Evolutionary conservation across 192 early-diverging fungal genomes (phyloP).

Genomic region (Kickxella alabastrina): DNA sequence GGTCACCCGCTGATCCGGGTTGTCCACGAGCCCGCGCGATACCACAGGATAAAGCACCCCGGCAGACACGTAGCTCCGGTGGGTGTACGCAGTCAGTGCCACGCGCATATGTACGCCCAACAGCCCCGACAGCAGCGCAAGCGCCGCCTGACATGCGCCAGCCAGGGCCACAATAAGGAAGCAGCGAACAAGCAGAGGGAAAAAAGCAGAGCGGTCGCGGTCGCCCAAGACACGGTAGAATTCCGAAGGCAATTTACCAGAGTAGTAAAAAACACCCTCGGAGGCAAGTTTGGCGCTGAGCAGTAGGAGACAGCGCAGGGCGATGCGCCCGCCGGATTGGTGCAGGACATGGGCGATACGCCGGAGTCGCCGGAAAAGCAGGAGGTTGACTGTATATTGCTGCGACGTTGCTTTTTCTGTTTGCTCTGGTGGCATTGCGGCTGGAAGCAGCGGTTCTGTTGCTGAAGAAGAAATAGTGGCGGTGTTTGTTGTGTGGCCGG

Average conservation of each 20-base stretch:
- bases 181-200: slow-evolving; percentile 52
- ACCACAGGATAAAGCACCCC: slow-evolving; percentile 60
- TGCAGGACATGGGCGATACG: slow-evolving; percentile 19
- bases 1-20: slow-evolving; percentile 86
- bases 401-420: too few relatives aligned
- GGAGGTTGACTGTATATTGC: slow-evolving; percentile 28
- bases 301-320: slow-evolving; percentile 18
- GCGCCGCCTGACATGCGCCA: slow-evolving; percentile 57
- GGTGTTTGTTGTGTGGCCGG: too few relatives aligned
- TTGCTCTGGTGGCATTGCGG: too few relatives aligned
- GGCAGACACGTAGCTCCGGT: slow-evolving; percentile 58
- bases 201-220: slow-evolving; percentile 61
- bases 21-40: slow-evolving; percentile 59
- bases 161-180: slow-evolving; percentile 56
- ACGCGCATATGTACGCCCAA: slow-evolving; percentile 61
- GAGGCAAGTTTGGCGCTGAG: slow-evolving; percentile 25
- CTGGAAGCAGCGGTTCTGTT: background rate
- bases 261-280: slow-evolving; percentile 57
- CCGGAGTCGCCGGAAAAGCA: slow-evolving; percentile 23
- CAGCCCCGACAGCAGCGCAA: slow-evolving; percentile 60
- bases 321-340: slow-evolving; percentile 12
- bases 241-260: slow-evolving; percentile 65
- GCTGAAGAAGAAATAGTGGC: slow-evolving; percentile 1
- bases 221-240: slow-evolving; percentile 72
- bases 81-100: slow-evolving; percentile 60